phyloP scores from a whole-genome alignment of 805 yeast genomes.

The Candida peoriensis region DNA sequence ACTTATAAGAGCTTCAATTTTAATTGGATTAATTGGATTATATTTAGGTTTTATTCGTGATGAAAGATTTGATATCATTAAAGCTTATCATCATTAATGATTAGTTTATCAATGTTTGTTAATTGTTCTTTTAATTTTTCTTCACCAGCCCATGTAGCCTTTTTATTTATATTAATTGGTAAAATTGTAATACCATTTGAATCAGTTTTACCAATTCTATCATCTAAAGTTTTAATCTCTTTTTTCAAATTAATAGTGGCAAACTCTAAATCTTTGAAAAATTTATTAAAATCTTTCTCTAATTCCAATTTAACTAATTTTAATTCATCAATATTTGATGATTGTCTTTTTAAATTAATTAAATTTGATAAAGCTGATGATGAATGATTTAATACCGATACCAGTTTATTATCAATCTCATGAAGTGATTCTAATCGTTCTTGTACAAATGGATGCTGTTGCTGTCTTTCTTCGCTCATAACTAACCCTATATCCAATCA shows the following conservation, averaged over 20 bases:
- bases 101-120: slow-evolving; percentile 26
- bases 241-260: slow-evolving; percentile 57
- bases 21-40: slow-evolving; percentile 13
- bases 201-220: slow-evolving; percentile 44
- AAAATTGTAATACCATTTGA: slow-evolving; percentile 47
- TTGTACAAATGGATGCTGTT: slow-evolving; percentile 36
- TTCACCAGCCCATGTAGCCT: slow-evolving; percentile 63
- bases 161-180: slow-evolving; percentile 64
- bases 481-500: no score
- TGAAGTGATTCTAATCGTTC: slow-evolving; percentile 47
- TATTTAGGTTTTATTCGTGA: slow-evolving; percentile 10
- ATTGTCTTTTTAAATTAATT: slow-evolving; percentile 28
- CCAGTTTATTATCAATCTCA: slow-evolving; percentile 48
- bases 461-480: no score
- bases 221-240: slow-evolving; percentile 64
- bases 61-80: neutral
- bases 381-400: slow-evolving; percentile 43
- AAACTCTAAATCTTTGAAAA: slow-evolving; percentile 50
- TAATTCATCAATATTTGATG: slow-evolving; percentile 17
- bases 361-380: slow-evolving; percentile 42
- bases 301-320: slow-evolving; percentile 34
- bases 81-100: slow-evolving; percentile 8
- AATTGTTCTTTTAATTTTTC: slow-evolving; percentile 50
- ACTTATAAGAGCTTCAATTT: no score
- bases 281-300: slow-evolving; percentile 37